These are phyloP conservation scores for Yamadazyma triangularis DNA, from an alignment of 1,139 yeast species.

Conservation along the genomic window DNA sequence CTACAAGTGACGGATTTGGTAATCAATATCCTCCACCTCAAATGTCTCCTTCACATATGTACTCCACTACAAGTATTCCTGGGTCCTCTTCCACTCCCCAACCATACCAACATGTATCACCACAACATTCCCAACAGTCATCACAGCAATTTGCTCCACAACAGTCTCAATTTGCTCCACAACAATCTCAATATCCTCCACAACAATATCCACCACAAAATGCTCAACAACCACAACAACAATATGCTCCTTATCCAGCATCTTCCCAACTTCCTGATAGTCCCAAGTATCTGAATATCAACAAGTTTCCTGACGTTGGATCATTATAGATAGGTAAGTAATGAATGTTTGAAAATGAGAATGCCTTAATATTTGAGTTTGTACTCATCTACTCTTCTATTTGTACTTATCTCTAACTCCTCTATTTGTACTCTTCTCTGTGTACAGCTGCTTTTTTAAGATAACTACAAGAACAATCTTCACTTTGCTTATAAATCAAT, in stretches of 20 bases:
- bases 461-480: constrained; percentile 38
- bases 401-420: not conserved
- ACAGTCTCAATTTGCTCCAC: constrained; percentile 2
- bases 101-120: too few relatives aligned
- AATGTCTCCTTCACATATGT: constrained; percentile 2
- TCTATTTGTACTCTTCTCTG: constrained; percentile 35
- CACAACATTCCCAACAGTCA: constrained; percentile 1
- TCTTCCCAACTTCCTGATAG: constrained; percentile 17
- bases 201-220: constrained; percentile 3
- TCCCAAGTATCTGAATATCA: constrained; percentile 32
- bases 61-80: too few relatives aligned
- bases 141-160: constrained; percentile 2
- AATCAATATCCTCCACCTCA: constrained; percentile 5
- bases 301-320: constrained; percentile 26
- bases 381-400: too few relatives aligned
- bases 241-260: constrained; percentile 1
- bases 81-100: too few relatives aligned
- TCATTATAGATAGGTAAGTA: constrained; percentile 14
- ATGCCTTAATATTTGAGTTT: constrained; percentile 31
- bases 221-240: constrained; percentile 1
- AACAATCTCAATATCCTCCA: constrained; percentile 5
- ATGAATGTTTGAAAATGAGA: too few relatives aligned
- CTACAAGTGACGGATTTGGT: constrained; percentile 15
- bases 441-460: constrained; percentile 43
- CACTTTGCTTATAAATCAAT: constrained; percentile 47